Evolutionary conservation across 129 eudicot species (phyloP), one percentile per base, ranked within the genome.

Genomic region (Pulicaria dysenterica): DNA sequence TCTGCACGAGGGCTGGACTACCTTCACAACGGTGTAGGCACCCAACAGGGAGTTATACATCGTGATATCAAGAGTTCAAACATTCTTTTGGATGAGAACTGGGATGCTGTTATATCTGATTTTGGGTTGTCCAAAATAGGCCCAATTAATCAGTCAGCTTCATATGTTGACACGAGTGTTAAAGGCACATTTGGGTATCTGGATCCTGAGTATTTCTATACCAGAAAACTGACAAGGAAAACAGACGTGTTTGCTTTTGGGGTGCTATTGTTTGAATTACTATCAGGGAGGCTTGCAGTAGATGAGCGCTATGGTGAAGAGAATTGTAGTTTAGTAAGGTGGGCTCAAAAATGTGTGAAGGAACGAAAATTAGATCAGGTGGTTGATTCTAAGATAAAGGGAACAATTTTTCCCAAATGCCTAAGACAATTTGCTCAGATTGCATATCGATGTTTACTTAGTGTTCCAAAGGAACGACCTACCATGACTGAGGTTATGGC

Each of bases 121-220:
- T 74, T 64, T 19, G 72, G 79, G 8, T 15, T 74, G 72, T 51
- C 61, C 2, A 74, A 74, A 51, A 3, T 51, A 0, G 43, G 67
- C 48, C 57, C 65, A 31, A 0, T 46, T 15, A 48, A 17, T 41
- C 77, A 72, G 34, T 3, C 9, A 1, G 0, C 13, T 24, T 58
- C 68, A 13, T 34, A 37, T n/a, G 8, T 67, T 34, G 4, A 67
- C 6, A 24, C 38, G 15, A 54, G 24, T 31, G 66, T 75, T 34
- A 65, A 66, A 62, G 82, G 77, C 57, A 77, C 82, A 4, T 77
- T 60, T 12, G 76, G 81, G 48, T 77, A 77, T 69, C 62, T 66
- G 8, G 76, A 70, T 45, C 81, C 64, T 0, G 76, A 77, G 50
- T 69, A 58, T 53, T 57, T 69, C 19, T 48, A 41, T 59, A 58